Evolutionary conservation across 2,329 filamentous ascomycete genomes (phyloP).

Genomic region (Colletotrichum higginsianum): DNA sequence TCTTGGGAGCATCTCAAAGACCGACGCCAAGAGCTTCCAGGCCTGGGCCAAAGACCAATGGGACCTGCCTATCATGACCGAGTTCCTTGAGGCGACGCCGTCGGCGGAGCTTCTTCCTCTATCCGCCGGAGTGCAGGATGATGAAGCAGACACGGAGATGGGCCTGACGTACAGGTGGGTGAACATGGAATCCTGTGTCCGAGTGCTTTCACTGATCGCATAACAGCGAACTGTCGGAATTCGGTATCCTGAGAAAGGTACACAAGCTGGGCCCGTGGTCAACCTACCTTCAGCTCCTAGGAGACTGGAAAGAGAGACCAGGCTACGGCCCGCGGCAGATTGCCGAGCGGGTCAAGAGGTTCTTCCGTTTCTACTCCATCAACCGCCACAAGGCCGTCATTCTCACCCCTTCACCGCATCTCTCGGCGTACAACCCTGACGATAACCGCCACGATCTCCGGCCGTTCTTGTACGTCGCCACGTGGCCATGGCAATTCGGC

Average conservation of each 20-base stretch:
- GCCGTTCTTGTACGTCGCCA: conserved; percentile 54
- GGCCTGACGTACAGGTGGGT: conserved; percentile 55
- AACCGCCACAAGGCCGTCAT: conserved; percentile 77
- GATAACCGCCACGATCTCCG: conserved; percentile 58
- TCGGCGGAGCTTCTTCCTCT: conserved; percentile 66
- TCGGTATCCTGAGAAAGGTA: conserved; percentile 58
- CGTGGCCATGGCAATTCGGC: conserved; percentile 57
- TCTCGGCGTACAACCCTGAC: conserved; percentile 55
- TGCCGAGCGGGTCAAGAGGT: conserved; percentile 59
- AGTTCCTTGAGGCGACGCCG: conserved; percentile 73
- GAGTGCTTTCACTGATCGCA: not conserved
- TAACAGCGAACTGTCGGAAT: conserved; percentile 54
- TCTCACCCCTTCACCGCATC: conserved; percentile 70
- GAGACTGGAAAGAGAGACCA: conserved; percentile 53
- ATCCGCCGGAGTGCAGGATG: conserved; percentile 56
- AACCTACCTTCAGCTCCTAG: conserved; percentile 55
- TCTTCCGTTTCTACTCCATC: conserved; percentile 68
- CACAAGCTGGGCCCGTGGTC: conserved; percentile 59
- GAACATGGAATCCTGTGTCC: too few relatives aligned
- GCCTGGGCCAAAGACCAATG: conserved; percentile 69
- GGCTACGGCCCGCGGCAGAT: conserved; percentile 54
- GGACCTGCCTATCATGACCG: conserved; percentile 72
- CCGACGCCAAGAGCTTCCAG: conserved; percentile 77
- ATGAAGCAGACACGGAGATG: conserved; percentile 59
- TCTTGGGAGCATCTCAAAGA: conserved; percentile 70